Evolutionary conservation across 768 basidiomycete species (phyloP), one percentile per base, ranked within the genome.

Genomic region (Serendipita sp.): DNA sequence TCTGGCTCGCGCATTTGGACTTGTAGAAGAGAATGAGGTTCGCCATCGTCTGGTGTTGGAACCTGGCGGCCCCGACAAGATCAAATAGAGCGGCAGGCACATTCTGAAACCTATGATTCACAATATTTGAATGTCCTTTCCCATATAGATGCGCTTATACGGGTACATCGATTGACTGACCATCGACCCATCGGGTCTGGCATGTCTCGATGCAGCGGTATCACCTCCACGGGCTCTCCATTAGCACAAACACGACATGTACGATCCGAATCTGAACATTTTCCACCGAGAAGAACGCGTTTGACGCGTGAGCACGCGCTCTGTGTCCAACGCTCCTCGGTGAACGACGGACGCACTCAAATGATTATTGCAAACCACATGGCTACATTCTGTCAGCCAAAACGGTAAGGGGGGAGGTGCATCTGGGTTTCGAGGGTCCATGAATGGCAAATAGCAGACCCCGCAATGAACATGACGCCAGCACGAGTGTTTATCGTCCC

Each of bases 351-450:
- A 41, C 38, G 38, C 38, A 91, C 90, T 88, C 71, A 92, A 83
- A 74, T 92, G 90, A 44, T 81, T 79, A 70, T 92, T 91, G 78
- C 90, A 92, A 32, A 91, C 69, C 65, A 91, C 80, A 77, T 92
- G 90, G 0, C 88, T 88, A 69, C 90, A 92, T 72, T 91, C 88
- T 1, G 90, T 90, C 66, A 91, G 77, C 90, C 90, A 92, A 72
- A 91, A 92, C 0, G 90, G 90, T 32, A 88, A 74, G 2, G 80
- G 76, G 8, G 84, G 79, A 0, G 76, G 74, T 0, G 79, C 80
- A 46, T 77, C 75, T 44, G 79, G 78, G n/a, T 72, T 72, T 1
- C 81, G 75, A 4, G 76, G 70, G 69, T 30, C 44, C 41, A 64
- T 38, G 58, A 86, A 91, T 0, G 84, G 80, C 32, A 88, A 77